phyloP scores from a whole-genome alignment of 352 stramenopile species.

The Thalassiosira ordinaria region DNA sequence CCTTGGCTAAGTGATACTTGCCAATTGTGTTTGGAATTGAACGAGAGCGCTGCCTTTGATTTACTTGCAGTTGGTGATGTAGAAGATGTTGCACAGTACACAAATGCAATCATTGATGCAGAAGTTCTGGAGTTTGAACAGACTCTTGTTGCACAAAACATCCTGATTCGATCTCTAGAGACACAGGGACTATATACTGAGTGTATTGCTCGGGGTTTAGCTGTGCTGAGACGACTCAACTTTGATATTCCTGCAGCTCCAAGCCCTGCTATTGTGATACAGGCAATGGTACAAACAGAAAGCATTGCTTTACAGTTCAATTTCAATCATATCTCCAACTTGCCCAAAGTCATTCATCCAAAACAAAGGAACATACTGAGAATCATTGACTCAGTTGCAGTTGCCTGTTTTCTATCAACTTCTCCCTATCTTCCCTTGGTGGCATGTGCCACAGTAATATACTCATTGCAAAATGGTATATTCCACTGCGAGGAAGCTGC shows the following conservation, averaged over 20 bases:
- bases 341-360: background rate
- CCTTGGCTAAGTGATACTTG: background rate
- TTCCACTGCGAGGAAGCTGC: background rate
- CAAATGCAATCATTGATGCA: conserved; percentile 3
- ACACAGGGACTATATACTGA: background rate
- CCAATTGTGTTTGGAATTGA: background rate
- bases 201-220: background rate
- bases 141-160: background rate
- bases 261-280: background rate
- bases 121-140: background rate
- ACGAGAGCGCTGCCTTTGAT: background rate
- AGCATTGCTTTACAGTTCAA: background rate
- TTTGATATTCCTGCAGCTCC: conserved; percentile 5
- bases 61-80: background rate
- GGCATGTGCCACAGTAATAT: background rate
- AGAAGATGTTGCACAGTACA: background rate
- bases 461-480: background rate
- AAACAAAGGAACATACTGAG: background rate
- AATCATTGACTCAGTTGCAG: background rate
- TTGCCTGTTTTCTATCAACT: background rate
- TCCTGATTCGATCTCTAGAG: background rate
- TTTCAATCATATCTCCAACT: background rate
- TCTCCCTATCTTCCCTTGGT: background rate
- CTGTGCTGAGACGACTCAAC: background rate
- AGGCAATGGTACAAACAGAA: background rate